Base-by-base conservation (phyloP, 2,329 filamentous ascomycete genomes). In the Sphaerulina vaccinii region DNA sequence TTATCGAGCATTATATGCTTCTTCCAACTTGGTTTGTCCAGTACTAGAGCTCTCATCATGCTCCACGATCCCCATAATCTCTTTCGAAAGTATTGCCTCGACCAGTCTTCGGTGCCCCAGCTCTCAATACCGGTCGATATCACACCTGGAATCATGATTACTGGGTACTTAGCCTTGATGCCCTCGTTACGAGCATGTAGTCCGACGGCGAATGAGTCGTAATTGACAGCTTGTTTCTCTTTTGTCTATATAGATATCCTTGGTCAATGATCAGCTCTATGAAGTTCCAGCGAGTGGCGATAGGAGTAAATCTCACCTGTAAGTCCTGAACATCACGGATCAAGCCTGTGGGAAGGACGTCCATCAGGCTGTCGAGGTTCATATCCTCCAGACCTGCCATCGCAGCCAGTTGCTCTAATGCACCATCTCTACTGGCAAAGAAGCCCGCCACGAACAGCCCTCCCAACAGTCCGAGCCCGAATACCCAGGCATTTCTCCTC, bases 61-160 rank as follows among this genome's bases (percentile, higher is more conserved):
- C 83, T 95, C 93, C 95, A 99, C 62, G 90, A 96, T 3, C 93
- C 93, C 93, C 93, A 99, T 43, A 99, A 74, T 48, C 93, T 80
- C 73, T 95, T 96, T 57, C 93, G 81, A 71, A 99, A 99, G 72
- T 97, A 99, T 53, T 86, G 87, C 29, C 90, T 82, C 6, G 91
- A 96, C 36, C 79, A 76, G 65, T 91, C 88, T 44, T 87, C 84
- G 0, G 93, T 97, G 3, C 92, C 90, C 93, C 93, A 99, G 41
- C 90, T 96, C 72, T 99, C 93, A 19, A 99, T 80, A 1, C 93
- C 93, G 0, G 93, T 97, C 0, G 93, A 97, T 61, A 99, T 99
- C 53, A 99, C 93, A 3, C 93, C 93, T 0, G 93, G 93, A 8
- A 99, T 85, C 92, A 99, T 97, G 58, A 99, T 88, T 56, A 99